Percentiles rank a stretch among this genome's conserved stretches.
phyloP scores from a whole-genome alignment of 768 basidiomycete genomes.

The Xerocomus potaroensis region DNA sequence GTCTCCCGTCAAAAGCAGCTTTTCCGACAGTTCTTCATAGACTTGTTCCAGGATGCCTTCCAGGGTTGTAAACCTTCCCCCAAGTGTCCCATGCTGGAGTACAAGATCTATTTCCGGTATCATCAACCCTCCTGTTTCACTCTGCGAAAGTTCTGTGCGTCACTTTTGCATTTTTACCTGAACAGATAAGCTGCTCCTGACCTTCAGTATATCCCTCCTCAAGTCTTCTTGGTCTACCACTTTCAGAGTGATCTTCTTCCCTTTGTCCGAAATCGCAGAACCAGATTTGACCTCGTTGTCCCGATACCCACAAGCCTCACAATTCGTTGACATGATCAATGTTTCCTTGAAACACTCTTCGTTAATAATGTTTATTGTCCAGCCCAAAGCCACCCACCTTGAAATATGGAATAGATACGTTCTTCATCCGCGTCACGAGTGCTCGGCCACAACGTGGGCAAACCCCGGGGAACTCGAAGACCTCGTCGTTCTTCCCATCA shows the following conservation, averaged over 20 bases:
- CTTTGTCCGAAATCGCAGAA: conserved; percentile 79
- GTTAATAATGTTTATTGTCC: background rate
- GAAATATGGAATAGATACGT: conserved; percentile 95
- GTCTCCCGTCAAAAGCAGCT: conserved; percentile 77
- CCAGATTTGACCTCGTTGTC: conserved; percentile 99
- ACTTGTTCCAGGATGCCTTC: conserved; percentile 94
- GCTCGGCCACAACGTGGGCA: conserved; percentile 87
- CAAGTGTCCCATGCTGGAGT: conserved; percentile 89
- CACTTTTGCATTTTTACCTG: background rate
- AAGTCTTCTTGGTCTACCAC: conserved; percentile 93
- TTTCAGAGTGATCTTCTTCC: conserved; percentile 82
- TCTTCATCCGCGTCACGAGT: conserved; percentile 91
- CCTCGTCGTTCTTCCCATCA: conserved; percentile 68
- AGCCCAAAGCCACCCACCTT: conserved; percentile 48
- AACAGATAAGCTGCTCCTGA: conserved; percentile 29
- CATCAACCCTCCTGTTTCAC: conserved; percentile 83
- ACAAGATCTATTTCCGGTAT: conserved; percentile 95
- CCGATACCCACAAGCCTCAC: conserved; percentile 90
- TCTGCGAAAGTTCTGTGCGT: conserved; percentile 43
- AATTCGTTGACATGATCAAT: conserved; percentile 97
- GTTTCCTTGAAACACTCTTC: conserved; percentile 59
- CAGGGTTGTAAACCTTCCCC: conserved; percentile 95
- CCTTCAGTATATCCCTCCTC: conserved; percentile 91
- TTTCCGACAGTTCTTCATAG: conserved; percentile 90
- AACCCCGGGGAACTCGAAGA: conserved; percentile 80